These are phyloP conservation scores for Podila verticillata DNA, from an alignment of 192 early-diverging fungal genomes.

Conservation along the genomic window DNA sequence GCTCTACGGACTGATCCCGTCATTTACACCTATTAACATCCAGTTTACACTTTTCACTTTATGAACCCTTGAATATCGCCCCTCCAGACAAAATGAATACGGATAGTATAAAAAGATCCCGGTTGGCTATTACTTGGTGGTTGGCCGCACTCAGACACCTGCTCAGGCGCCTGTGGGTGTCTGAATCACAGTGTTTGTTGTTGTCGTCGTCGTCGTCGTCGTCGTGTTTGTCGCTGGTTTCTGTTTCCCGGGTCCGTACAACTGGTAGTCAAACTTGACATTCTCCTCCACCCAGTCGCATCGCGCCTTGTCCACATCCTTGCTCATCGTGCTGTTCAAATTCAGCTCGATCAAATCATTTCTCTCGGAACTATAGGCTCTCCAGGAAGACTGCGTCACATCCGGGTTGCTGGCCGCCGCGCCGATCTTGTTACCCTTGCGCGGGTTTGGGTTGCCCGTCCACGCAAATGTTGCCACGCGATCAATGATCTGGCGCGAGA, in stretches of 20 bases:
- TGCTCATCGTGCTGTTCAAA: neutral
- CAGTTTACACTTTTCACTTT: too few species aligned
- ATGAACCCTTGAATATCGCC: too few species aligned
- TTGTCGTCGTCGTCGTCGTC: too few species aligned
- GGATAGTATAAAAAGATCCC: too few species aligned
- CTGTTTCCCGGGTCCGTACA: constrained; percentile 2
- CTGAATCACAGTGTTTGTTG: too few species aligned
- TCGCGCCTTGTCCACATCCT: neutral
- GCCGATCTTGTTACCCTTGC: neutral
- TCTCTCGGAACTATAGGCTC: neutral
- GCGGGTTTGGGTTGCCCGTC: constrained; percentile 9
- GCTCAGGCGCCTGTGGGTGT: too few species aligned
- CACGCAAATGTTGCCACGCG: constrained; percentile 8
- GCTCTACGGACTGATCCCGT: too few species aligned
- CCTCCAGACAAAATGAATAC: too few species aligned
- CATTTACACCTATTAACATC: too few species aligned
- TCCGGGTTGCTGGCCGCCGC: neutral
- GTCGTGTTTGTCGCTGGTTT: too few species aligned
- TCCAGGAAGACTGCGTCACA: neutral
- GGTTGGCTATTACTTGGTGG: too few species aligned
- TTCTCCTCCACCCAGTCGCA: constrained; percentile 24
- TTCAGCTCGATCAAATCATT: neutral
- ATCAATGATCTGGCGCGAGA: constrained; percentile 23
- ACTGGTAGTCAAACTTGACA: constrained; percentile 2
- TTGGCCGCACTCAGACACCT: too few species aligned